Evolutionary conservation across 2,329 filamentous ascomycete species (phyloP), one percentile per base, ranked within the genome.

Genomic region (Fusarium mexicanum): DNA sequence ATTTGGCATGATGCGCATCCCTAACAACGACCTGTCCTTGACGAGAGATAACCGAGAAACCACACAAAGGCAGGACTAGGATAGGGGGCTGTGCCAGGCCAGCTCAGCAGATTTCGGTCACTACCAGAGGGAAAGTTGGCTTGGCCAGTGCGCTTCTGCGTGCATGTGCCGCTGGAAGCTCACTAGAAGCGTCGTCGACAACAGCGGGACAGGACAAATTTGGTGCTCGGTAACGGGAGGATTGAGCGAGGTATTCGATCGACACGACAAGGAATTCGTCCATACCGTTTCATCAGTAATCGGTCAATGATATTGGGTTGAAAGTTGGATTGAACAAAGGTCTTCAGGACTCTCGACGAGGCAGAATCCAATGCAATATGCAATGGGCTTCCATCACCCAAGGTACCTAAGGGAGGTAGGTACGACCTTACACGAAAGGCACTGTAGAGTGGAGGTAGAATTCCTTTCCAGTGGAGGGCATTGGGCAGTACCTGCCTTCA

Each of bases 61-160:
- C 18, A 50, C 31, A 46, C 53, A 37, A 46, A 44, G 64, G 14
- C 50, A 68, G 55, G 46, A 35, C 46, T 61, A 40, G 44, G 53
- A 61, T 59, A 73, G 71, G 68, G 71, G 71, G 71, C 71, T 69
- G 71, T 74, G 71, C 71, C 43, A 59, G 54, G 54, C 61, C 71
- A 72, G 48, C 67, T 51, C 71, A 74, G 55, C 67, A 64, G 59
- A 60, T 68, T 71, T 72, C 71, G 71, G 71, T 74, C 71, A 71
- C 48, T 69, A 40, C 26, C 59, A 72, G 64, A 64, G 71, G 67
- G 33, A 74, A 72, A 72, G 71, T 37, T 63, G 53, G 58, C 50
- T 67, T 73, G 46, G 59, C 50, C 47, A 50, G 31, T 64, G 55
- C 54, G 57, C 57, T 51, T 66, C 31, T 50, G 46, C 18, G 47